A percentile compares a stretch with the other conserved stretches of the same genome.
Conservation (phyloP, 129 eudicot species). For the Scalesia atractyloides region DNA sequence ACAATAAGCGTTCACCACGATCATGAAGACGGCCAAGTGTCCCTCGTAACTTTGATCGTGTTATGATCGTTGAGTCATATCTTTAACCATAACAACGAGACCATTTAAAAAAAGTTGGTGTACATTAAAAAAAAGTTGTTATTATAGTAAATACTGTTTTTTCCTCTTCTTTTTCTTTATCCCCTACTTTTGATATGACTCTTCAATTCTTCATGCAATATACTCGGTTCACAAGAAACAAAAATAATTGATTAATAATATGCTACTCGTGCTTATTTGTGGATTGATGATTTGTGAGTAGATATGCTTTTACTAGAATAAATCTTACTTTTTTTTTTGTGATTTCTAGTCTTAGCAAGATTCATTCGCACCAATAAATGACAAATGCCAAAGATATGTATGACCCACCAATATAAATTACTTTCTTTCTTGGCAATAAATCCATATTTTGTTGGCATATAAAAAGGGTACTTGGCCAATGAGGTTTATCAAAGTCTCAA, state of each 20-base stretch:
- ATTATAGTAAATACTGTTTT: no score
- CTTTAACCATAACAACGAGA: not conserved
- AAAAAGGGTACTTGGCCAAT: slow-evolving; percentile 39
- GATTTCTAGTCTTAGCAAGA: not conserved
- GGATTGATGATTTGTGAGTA: slow-evolving; percentile 37
- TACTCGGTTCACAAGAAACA: not conserved
- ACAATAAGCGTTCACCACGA: slow-evolving; percentile 7
- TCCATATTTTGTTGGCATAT: slow-evolving; percentile 28
- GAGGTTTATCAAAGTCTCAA: slow-evolving; percentile 24
- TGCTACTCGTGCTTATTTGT: slow-evolving; percentile 27
- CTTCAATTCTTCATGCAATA: slow-evolving; percentile 18
- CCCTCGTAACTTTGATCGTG: not conserved
- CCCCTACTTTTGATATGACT: slow-evolving; percentile 20
- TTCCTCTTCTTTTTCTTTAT: not conserved
- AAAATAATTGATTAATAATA: slow-evolving; percentile 27
- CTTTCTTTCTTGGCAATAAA: slow-evolving; percentile 6
- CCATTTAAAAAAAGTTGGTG: not conserved
- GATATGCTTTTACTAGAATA: slow-evolving; percentile 37
- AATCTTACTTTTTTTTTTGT: slow-evolving; percentile 31
- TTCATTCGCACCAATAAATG: slow-evolving; percentile 28
- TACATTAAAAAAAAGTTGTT: no score
- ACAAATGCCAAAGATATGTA: slow-evolving; percentile 41
- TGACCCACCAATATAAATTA: slow-evolving; percentile 32
- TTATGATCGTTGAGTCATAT: not conserved
- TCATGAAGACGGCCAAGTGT: not conserved